Evolutionary conservation across 202 grass and related monocot species (phyloP).

Genomic region (Digitaria exilis): DNA sequence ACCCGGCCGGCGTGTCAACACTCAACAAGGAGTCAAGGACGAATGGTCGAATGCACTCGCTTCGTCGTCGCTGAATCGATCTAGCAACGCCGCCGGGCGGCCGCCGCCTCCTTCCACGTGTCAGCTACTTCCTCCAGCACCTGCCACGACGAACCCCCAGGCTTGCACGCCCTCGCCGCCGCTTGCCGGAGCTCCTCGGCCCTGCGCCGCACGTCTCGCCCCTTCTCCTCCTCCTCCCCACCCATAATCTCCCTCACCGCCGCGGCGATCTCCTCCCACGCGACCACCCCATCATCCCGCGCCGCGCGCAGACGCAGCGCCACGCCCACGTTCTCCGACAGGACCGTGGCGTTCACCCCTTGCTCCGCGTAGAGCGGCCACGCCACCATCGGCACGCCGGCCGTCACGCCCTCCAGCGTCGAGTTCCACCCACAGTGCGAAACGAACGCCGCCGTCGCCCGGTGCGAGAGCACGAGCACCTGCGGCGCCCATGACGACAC

Average conservation of each 20-base stretch:
- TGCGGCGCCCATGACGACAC: conserved; percentile 42
- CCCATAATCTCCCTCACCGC: conserved; percentile 39
- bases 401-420: conserved; percentile 47
- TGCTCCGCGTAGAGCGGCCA: conserved; percentile 68
- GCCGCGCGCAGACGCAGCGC: conserved; percentile 10
- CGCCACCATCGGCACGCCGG: conserved; percentile 54
- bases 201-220: not conserved
- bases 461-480: conserved; percentile 43
- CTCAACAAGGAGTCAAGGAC: too few relatives aligned
- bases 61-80: too few relatives aligned
- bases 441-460: conserved; percentile 49
- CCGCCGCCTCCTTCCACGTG: conserved; percentile 21
- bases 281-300: not conserved
- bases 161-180: not conserved
- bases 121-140: conserved; percentile 23
- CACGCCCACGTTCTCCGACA: conserved; percentile 26
- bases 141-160: conserved; percentile 30
- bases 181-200: conserved; percentile 7
- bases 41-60: too few relatives aligned
- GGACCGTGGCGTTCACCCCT: conserved; percentile 32
- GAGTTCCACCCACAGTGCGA: conserved; percentile 81
- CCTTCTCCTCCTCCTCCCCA: conserved; percentile 33
- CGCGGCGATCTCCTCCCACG: conserved; percentile 22
- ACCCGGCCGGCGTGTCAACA: too few relatives aligned
- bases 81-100: not conserved